Evolutionary conservation across 306 rosid genomes (phyloP).

Genomic region (Ormosia semicastrata): DNA sequence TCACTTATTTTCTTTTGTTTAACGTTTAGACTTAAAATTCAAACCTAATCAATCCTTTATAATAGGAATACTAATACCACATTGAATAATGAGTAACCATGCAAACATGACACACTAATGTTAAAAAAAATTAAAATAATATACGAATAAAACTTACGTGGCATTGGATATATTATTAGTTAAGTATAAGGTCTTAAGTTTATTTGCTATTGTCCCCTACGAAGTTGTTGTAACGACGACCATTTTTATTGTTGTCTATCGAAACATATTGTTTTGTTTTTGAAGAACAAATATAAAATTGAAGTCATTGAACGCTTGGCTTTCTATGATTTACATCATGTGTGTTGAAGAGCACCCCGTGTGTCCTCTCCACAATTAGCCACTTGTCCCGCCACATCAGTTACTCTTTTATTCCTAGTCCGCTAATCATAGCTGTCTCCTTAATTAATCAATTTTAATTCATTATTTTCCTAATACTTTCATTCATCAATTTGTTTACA

Average conservation of each 20-base stretch:
- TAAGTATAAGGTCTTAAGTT: not conserved
- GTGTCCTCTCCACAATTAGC: not conserved
- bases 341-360: not conserved
- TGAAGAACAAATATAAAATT: not conserved
- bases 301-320: slow-evolving; percentile 25
- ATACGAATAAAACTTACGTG: not conserved
- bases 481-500: not conserved
- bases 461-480: not conserved
- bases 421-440: not conserved
- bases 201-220: not conserved
- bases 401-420: not conserved
- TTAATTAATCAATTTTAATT: not conserved
- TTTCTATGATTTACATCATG: not conserved
- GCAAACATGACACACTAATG: not conserved
- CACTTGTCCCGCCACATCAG: not conserved
- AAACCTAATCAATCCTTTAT: not conserved
- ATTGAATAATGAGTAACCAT: not conserved
- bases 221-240: slow-evolving; percentile 17
- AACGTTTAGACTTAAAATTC: not conserved
- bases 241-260: slow-evolving; percentile 15
- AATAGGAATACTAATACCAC: not conserved
- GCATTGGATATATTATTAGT: not conserved
- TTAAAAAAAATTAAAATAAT: too few species aligned
- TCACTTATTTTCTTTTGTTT: not conserved
- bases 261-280: not conserved